A percentile compares a stretch with the other conserved stretches of the same genome.
These are phyloP conservation scores for Aspergillus sp. DNA, from an alignment of 2,329 filamentous ascomycete genomes.

Conservation along the genomic window DNA sequence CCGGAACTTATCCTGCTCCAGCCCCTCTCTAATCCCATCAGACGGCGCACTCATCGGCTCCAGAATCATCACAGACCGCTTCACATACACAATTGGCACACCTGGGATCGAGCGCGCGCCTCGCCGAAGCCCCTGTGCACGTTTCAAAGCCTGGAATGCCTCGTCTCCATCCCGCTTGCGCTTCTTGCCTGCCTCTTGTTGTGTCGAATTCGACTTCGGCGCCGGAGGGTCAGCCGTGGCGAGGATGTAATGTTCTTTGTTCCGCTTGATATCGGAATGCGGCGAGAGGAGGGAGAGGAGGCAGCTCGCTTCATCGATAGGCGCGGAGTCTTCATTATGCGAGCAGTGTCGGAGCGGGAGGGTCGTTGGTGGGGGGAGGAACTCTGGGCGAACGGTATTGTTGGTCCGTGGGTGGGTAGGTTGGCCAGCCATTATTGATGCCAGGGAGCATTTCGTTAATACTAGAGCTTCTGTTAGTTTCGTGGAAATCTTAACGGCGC, in stretches of 20 bases:
- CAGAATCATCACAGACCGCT: conserved; percentile 51
- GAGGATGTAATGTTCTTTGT: conserved; percentile 50
- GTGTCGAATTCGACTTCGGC: conserved; percentile 22
- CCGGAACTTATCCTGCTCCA: conserved; percentile 49
- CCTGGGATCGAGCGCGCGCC: conserved; percentile 46
- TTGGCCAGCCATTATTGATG: conserved; percentile 42
- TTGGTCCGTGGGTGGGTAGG: conserved; percentile 40
- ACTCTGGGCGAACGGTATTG: conserved; percentile 40
- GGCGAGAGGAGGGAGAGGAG: conserved; percentile 46
- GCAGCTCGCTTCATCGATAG: conserved; percentile 46
- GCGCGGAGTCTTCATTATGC: conserved; percentile 42
- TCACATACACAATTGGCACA: conserved; percentile 52
- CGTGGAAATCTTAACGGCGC: no score
- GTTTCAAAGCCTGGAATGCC: conserved; percentile 31
- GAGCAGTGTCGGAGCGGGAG: conserved; percentile 49
- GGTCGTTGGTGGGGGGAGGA: conserved; percentile 46
- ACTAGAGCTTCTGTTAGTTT: conserved; percentile 49
- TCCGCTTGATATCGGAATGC: conserved; percentile 39
- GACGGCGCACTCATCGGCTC: conserved; percentile 49
- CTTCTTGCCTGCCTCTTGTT: conserved; percentile 23
- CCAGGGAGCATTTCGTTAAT: conserved; percentile 67
- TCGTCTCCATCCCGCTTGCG: conserved; percentile 36
- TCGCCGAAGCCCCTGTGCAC: conserved; percentile 35
- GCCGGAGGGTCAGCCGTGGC: conserved; percentile 42
- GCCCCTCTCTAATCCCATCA: conserved; percentile 41